Base-by-base conservation (phyloP, 768 basidiomycete genomes). In the Rhodotorula kratochvilovae region DNA sequence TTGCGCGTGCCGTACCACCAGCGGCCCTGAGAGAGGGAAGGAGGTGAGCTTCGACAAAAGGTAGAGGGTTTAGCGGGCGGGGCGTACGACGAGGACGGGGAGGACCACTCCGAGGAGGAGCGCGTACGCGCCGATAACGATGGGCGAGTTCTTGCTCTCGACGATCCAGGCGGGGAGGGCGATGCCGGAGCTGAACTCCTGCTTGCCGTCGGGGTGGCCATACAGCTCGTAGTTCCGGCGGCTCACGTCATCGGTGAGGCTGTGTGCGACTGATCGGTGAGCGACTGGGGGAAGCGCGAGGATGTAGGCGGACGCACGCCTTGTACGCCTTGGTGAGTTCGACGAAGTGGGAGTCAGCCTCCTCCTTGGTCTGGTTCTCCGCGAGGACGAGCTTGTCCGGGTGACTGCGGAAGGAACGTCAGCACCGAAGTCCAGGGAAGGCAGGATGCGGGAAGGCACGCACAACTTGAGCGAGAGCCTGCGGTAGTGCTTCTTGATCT, bases 241-340 rank as follows among this genome's bases (percentile, higher is more conserved):
- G 64, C 92, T 92, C 11, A 86, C 88, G 78, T 91, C 91, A 81
- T 99, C 93, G 1, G 94, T 97, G 35, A 99, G 82, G 15, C 91
- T 92, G 75, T 0, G 39, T 5, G n/a, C 2, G 8, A 43, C 3
- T 19, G 33, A n/a, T 45, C 16, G 1, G 29, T 5, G n/a, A 15
- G 25, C 8, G 33, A n/a, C n/a, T n/a, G 11, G 57, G 17, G 31
- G 42, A 0, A 23, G 12, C n/a, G n/a, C n/a, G n/a, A n/a, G n/a
- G n/a, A n/a, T n/a, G 36, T 33, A 45, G 27, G 36, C 31, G 2
- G 31, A 81, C 89, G 70, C 67, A 91, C 87, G 95, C 82, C 84
- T 99, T 99, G 83, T 99, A 99, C 7, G 96, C 96, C 80, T 98
- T 99, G 15, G 96, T 98, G 50, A 99, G 83, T 31, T 91, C 86